phyloP scores from a whole-genome alignment of 352 stramenopile species.

The Phytophthora foliorum region DNA sequence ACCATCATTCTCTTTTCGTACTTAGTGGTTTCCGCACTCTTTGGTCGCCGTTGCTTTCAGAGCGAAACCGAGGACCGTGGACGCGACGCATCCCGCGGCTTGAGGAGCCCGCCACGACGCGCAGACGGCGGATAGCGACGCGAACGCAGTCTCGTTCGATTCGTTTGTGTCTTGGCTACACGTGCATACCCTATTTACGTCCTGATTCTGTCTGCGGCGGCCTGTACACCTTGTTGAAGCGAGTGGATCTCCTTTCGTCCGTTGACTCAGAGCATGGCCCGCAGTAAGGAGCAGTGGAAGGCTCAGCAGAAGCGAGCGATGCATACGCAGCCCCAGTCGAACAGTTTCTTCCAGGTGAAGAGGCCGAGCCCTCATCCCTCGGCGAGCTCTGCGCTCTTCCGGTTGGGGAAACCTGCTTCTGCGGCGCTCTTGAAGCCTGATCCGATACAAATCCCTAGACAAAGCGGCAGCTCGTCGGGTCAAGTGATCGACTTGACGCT shows the following conservation, averaged over 20 bases:
- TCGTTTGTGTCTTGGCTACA: conserved; percentile 9
- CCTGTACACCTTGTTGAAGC: conserved; percentile 3
- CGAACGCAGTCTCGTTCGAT: not conserved
- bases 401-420: conserved; percentile 12
- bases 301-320: conserved; percentile 36
- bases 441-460: conserved; percentile 14
- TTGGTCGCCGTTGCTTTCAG: conserved; percentile 21
- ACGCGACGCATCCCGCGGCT: not conserved
- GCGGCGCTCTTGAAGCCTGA: conserved; percentile 22
- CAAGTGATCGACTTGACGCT: conserved; percentile 66
- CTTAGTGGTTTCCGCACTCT: conserved; percentile 10
- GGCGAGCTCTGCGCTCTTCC: conserved; percentile 16
- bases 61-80: conserved; percentile 15
- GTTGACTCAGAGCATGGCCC: conserved; percentile 30
- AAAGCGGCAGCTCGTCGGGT: not conserved
- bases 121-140: conserved; percentile 1
- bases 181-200: conserved; percentile 16
- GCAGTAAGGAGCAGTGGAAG: conserved; percentile 53
- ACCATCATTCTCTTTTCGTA: conserved; percentile 28
- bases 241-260: not conserved
- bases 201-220: not conserved
- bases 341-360: conserved; percentile 26
- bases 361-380: not conserved
- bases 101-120: conserved; percentile 9
- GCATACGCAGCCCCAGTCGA: conserved; percentile 22